phyloP scores from a whole-genome alignment of 768 basidiomycete species.

The Pisolithus marmoratus region DNA sequence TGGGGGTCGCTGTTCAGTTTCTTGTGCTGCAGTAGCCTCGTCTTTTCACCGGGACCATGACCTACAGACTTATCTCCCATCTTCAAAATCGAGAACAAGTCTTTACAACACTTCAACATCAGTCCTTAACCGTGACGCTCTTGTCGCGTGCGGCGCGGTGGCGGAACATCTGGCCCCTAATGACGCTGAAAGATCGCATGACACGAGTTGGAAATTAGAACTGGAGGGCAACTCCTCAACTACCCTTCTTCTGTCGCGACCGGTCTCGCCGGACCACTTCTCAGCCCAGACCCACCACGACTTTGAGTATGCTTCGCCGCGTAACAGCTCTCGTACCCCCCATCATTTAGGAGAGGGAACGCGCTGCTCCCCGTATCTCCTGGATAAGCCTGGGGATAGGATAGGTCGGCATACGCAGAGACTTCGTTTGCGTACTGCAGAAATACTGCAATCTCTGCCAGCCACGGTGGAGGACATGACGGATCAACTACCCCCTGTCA shows the following conservation, averaged over 20 bases:
- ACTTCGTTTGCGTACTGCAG: slow-evolving; percentile 24
- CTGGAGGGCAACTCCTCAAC: slow-evolving; percentile 15
- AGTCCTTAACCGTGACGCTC: neutral
- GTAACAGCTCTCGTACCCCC: neutral
- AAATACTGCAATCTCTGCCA: slow-evolving; percentile 21
- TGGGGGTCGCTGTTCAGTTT: too few species aligned
- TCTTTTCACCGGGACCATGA: neutral
- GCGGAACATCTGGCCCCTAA: slow-evolving; percentile 1
- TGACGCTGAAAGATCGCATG: slow-evolving; percentile 7
- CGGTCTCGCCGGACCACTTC: slow-evolving; percentile 4
- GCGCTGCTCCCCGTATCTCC: slow-evolving; percentile 7
- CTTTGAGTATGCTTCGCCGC: slow-evolving; percentile 7
- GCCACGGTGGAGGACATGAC: slow-evolving; percentile 18
- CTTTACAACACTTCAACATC: neutral
- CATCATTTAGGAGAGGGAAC: slow-evolving; percentile 3
- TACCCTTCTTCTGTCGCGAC: slow-evolving; percentile 14
- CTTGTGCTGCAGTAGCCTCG: neutral
- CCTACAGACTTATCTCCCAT: neutral
- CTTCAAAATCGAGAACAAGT: neutral
- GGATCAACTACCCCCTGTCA: slow-evolving; percentile 1
- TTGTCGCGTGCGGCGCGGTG: neutral
- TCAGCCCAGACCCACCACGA: slow-evolving; percentile 1
- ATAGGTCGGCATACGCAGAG: slow-evolving; percentile 16
- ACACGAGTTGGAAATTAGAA: slow-evolving; percentile 15
- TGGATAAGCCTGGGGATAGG: slow-evolving; percentile 21